Conservation (phyloP, 768 basidiomycete genomes). For the Trametes punicea region DNA sequence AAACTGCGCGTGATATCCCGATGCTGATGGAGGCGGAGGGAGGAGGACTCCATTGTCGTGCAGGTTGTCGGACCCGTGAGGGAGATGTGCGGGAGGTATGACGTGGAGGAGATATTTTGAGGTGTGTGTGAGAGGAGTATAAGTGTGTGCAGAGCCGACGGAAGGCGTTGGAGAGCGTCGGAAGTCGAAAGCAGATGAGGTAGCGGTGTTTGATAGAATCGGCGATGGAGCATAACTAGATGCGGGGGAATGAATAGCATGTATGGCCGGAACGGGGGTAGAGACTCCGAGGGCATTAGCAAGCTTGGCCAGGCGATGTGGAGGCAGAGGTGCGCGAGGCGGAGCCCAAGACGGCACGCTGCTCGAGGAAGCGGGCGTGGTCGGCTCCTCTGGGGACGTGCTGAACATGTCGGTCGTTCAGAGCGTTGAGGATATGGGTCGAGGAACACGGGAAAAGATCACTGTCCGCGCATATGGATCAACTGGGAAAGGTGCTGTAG, state of each 20-base stretch:
- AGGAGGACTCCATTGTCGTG: conserved; percentile 45
- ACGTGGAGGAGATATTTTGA: conserved; percentile 81
- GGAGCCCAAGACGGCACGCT: conserved; percentile 48
- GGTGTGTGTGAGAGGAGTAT: conserved; percentile 38
- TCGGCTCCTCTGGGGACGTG: conserved; percentile 19
- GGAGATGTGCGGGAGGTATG: conserved; percentile 71
- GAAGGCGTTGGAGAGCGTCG: conserved; percentile 37
- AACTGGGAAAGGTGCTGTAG: neutral
- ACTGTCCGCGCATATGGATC: conserved; percentile 7
- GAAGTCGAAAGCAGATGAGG: conserved; percentile 40
- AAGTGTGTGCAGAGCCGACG: conserved; percentile 33
- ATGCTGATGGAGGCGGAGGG: conserved; percentile 53
- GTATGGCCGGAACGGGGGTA: conserved; percentile 61
- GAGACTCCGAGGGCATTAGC: conserved; percentile 85
- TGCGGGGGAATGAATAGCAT: conserved; percentile 8
- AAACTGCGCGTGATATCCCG: conserved; percentile 78
- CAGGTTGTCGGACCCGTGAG: conserved; percentile 52
- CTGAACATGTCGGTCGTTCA: conserved; percentile 27
- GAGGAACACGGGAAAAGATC: neutral
- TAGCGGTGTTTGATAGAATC: conserved; percentile 15
- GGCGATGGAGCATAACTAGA: conserved; percentile 20
- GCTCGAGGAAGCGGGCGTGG: conserved; percentile 16
- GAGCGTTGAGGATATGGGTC: neutral
- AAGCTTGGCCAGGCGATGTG: conserved; percentile 74
- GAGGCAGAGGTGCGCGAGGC: conserved; percentile 69